Percentiles rank a stretch among this genome's conserved stretches.
phyloP scores from a whole-genome alignment of 75 land plant species.

The Picea sitchensis region DNA sequence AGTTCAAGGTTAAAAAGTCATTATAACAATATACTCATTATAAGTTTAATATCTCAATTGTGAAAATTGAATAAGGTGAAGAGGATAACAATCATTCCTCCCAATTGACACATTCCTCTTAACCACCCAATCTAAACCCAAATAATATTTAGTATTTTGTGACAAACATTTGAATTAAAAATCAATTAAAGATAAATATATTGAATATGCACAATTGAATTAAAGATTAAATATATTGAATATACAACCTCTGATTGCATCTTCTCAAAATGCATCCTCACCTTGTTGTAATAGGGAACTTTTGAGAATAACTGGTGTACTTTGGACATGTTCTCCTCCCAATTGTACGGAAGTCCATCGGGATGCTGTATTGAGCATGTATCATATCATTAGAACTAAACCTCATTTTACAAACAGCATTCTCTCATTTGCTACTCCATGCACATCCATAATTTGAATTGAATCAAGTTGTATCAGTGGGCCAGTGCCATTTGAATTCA shows the following conservation, averaged over 20 bases:
- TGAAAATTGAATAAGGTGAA: no score
- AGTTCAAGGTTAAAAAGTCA: no score
- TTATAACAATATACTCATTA: no score
- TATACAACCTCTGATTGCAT: not conserved
- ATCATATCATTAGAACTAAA: not conserved
- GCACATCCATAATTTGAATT: not conserved
- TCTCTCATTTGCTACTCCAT: not conserved
- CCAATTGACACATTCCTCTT: no score
- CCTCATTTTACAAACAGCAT: not conserved
- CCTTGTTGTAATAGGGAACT: constrained; percentile 61
- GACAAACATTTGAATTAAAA: no score
- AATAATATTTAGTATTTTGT: no score
- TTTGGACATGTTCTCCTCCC: constrained; percentile 56
- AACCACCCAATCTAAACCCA: no score
- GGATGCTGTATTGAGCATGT: constrained; percentile 39
- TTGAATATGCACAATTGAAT: no score
- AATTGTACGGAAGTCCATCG: constrained; percentile 49
- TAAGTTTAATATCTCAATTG: no score
- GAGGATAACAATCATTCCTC: no score
- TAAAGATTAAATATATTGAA: no score
- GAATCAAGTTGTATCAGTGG: not conserved
- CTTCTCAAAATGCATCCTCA: constrained; percentile 7
- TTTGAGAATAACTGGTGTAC: constrained; percentile 55
- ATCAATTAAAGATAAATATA: no score
- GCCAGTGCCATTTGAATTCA: not conserved